A percentile compares a stretch with the other conserved stretches of the same genome.
Conservation (phyloP, 306 rosid species). For the Sechiopsis laciniata region DNA sequence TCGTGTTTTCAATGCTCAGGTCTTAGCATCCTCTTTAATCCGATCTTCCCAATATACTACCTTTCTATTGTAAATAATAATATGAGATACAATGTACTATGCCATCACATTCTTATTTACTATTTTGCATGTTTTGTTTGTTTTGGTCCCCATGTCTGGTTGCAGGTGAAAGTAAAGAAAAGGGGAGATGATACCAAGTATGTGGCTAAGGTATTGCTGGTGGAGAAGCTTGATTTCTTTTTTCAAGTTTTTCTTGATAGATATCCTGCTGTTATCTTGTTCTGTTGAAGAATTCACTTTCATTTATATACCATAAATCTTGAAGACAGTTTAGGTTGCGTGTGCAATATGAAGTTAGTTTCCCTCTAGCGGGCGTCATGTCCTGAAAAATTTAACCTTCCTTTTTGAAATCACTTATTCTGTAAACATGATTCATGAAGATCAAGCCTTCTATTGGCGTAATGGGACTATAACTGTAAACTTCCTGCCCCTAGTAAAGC, state of each 20-base stretch:
- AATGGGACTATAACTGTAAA: background rate
- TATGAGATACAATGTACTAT: background rate
- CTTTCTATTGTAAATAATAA: background rate
- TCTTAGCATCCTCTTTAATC: background rate
- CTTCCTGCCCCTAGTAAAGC: background rate
- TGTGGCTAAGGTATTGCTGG: conserved; percentile 83
- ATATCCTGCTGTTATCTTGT: background rate
- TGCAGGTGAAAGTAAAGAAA: conserved; percentile 92
- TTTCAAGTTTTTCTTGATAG: background rate
- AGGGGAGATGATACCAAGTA: conserved; percentile 96
- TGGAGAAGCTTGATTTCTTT: conserved; percentile 16
- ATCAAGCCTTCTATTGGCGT: background rate
- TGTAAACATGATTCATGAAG: background rate
- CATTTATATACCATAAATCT: background rate
- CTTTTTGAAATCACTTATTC: background rate
- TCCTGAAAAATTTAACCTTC: conserved; percentile 8
- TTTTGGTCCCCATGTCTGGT: conserved; percentile 15
- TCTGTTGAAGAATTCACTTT: conserved; percentile 11
- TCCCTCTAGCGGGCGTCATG: background rate
- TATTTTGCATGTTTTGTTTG: conserved; percentile 21
- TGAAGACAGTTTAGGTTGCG: background rate
- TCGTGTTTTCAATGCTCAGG: background rate
- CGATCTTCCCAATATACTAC: background rate
- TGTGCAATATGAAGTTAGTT: background rate
- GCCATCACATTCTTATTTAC: conserved; percentile 17